phyloP scores from a whole-genome alignment of 352 stramenopile genomes.

The Plasmopara halstedii region DNA sequence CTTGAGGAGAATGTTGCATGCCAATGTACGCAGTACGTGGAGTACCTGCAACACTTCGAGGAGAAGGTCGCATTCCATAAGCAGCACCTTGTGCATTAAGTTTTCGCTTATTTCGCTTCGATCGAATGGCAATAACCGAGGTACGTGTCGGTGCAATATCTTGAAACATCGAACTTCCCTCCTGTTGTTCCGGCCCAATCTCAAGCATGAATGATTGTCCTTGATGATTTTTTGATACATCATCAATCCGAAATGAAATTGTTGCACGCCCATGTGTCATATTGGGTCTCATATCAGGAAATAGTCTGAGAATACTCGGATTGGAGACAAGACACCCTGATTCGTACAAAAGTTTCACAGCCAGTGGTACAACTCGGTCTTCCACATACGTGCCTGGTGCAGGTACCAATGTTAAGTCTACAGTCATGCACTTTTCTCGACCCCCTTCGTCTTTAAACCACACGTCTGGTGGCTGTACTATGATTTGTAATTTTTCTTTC shows the following conservation, averaged over 20 bases:
- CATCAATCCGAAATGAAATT: conserved; percentile 94
- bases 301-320: conserved; percentile 87
- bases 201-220: conserved; percentile 90
- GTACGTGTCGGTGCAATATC: conserved; percentile 87
- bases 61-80: conserved; percentile 25
- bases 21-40: conserved; percentile 24
- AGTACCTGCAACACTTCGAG: conserved; percentile 30
- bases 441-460: conserved; percentile 98
- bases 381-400: conserved; percentile 56
- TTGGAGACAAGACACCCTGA: conserved; percentile 80
- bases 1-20: conserved; percentile 22
- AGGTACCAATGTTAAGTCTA: conserved; percentile 75
- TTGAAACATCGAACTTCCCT: conserved; percentile 77
- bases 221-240: conserved; percentile 97
- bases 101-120: conserved; percentile 92
- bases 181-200: conserved; percentile 81
- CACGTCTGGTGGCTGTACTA: conserved; percentile 79
- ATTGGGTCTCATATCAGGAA: conserved; percentile 77
- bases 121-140: conserved; percentile 88
- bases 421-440: conserved; percentile 91
- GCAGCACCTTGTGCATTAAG: conserved; percentile 30
- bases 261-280: conserved; percentile 76
- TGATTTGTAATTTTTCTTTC: conserved; percentile 70
- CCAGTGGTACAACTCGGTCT: conserved; percentile 67
- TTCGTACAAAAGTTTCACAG: conserved; percentile 79